Conservation (phyloP, 805 yeast species). For the Wickerhamiella nectarea region DNA sequence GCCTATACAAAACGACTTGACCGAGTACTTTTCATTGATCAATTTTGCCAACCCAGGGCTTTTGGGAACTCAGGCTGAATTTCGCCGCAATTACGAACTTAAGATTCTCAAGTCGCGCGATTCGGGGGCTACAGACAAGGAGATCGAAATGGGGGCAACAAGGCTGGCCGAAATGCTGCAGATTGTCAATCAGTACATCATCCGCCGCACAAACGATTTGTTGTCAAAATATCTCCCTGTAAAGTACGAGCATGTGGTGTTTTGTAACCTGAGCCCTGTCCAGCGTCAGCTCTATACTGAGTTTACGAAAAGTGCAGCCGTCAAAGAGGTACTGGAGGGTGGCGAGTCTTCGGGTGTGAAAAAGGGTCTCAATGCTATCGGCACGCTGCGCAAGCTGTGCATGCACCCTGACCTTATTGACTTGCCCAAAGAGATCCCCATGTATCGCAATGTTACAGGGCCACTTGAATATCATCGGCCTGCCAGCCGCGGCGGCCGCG, state of each 20-base stretch:
- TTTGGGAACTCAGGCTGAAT: conserved; percentile 70
- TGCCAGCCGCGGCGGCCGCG: conserved; percentile 37
- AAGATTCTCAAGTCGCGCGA: conserved; percentile 78
- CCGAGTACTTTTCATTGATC: conserved; percentile 82
- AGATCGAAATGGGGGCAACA: conserved; percentile 50
- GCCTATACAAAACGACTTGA: conserved; percentile 88
- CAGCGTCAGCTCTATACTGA: conserved; percentile 59
- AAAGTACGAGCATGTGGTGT: conserved; percentile 93
- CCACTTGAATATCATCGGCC: conserved; percentile 61
- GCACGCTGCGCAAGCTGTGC: conserved; percentile 75
- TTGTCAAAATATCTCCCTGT: conserved; percentile 87
- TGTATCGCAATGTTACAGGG: conserved; percentile 34
- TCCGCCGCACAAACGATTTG: conserved; percentile 89
- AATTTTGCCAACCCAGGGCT: conserved; percentile 92
- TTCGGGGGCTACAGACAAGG: conserved; percentile 73
- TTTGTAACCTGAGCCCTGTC: conserved; percentile 67
- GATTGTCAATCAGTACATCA: conserved; percentile 77
- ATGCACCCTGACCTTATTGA: conserved; percentile 82
- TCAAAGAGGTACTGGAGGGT: conserved; percentile 42
- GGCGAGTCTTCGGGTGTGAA: background rate
- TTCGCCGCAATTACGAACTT: conserved; percentile 70
- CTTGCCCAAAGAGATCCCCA: conserved; percentile 59
- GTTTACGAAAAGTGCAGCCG: conserved; percentile 67
- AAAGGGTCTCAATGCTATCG: conserved; percentile 51
- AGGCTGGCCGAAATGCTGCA: conserved; percentile 58